Base-by-base conservation (phyloP, 2,329 filamentous ascomycete species). In the Ophiosphaerella korrae region DNA sequence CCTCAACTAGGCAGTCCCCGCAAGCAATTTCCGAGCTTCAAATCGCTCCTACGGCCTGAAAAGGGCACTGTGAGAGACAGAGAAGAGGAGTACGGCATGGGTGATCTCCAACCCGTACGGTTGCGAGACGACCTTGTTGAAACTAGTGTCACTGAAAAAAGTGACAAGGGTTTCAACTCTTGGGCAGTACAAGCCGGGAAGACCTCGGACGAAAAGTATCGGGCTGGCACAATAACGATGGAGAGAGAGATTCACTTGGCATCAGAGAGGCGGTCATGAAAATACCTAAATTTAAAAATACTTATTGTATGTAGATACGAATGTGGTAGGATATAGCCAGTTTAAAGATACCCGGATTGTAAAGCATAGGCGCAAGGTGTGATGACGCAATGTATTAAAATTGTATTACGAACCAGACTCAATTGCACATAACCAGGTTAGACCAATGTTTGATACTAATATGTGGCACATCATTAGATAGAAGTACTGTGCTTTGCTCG, bases 161-260 rank as follows among this genome's bases (percentile, higher is more conserved):
- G 39, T 34, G 64, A 66, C 3, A 60, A 63, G 44, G 60, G 59
- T 1, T 71, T 67, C 48, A 63, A 40, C 9, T 57, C 57, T 2
- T 72, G 69, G 69, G 58, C 50, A 24, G 64, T 72, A 9, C 65
- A 70, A 7, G 58, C 57, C 6, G 60, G 69, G 5, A 59, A 57
- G 45, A 51, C 55, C n/a, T 68, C 64, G 16, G 63, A 71, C 11
- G 68, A 72, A 36, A 57, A 64, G 16, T 45, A 16, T 37, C 51
- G 31, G 23, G 29, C 49, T 8, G 63, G 61, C 6, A 60, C 61
- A 3, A 70, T 72, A 32, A 68, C 60, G 0, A 53, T 60, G 58
- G 57, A 71, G 33, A 68, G 50, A n/a, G 54, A 68, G 38, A 51
- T 71, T 2, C 53, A 58, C 34, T 51, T 64, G 41, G 55, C 60